These are phyloP conservation scores for Murraya paniculata DNA, from an alignment of 345 rosid species.

Conservation along the genomic window DNA sequence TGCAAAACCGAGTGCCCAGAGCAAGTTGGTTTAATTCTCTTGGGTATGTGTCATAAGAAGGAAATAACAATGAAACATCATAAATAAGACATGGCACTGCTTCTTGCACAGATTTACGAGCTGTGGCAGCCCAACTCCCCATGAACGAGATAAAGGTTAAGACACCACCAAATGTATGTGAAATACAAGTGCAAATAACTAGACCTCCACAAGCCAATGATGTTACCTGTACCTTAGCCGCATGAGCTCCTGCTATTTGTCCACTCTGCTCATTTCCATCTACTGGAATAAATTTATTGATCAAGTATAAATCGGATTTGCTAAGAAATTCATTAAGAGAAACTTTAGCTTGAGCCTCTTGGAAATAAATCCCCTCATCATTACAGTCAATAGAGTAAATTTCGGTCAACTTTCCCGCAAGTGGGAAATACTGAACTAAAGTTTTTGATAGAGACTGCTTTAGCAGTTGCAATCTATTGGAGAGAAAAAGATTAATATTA, in stretches of 20 bases:
- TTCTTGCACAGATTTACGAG: too few species aligned
- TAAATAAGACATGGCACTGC: too few species aligned
- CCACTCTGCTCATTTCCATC: neutral
- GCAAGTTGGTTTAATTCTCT: too few species aligned
- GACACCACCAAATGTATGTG: too few species aligned
- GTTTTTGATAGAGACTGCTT: neutral
- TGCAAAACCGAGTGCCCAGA: too few species aligned
- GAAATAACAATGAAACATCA: too few species aligned
- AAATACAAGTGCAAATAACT: too few species aligned
- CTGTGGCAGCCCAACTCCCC: too few species aligned
- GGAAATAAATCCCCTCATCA: neutral
- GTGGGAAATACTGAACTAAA: neutral
- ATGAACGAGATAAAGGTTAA: too few species aligned
- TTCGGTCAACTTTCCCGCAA: neutral
- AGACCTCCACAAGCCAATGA: too few species aligned
- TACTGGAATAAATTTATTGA: neutral
- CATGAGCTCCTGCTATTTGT: constrained; percentile 2
- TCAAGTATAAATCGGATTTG: neutral
- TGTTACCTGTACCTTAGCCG: constrained; percentile 18
- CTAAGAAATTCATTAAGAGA: neutral
- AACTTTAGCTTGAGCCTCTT: neutral
- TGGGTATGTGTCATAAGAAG: too few species aligned
- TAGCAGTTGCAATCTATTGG: neutral
- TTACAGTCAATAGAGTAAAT: neutral
- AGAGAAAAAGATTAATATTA: neutral